Evolutionary conservation across 257 asterid genomes (phyloP).

Genomic region (Phtheirospermum japonicum): DNA sequence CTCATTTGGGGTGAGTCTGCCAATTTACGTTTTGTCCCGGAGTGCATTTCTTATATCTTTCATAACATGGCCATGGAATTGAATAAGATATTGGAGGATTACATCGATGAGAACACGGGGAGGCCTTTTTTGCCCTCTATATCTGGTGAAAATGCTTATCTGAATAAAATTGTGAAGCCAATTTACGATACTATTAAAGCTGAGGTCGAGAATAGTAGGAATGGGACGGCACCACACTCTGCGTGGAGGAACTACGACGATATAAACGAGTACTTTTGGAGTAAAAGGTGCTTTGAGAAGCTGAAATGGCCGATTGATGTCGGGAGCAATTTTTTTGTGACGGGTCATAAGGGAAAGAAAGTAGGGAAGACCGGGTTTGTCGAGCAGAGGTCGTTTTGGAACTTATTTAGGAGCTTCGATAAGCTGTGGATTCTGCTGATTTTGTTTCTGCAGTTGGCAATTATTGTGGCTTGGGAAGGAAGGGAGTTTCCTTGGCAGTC

Average conservation of each 20-base stretch:
- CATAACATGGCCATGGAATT: slow-evolving; percentile 94
- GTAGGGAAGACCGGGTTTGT: slow-evolving; percentile 99
- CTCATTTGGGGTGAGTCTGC: slow-evolving; percentile 98
- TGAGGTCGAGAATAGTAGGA: slow-evolving; percentile 80
- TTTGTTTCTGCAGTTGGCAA: slow-evolving; percentile 81
- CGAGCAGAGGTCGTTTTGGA: slow-evolving; percentile 95
- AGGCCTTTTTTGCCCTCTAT: slow-evolving; percentile 81
- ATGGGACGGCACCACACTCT: slow-evolving; percentile 95
- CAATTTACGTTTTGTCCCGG: slow-evolving; percentile 87
- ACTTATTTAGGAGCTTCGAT: slow-evolving; percentile 86
- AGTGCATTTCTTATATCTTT: slow-evolving; percentile 74
- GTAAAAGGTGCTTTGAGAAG: slow-evolving; percentile 86
- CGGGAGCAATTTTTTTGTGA: slow-evolving; percentile 83
- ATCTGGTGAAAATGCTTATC: slow-evolving; percentile 79
- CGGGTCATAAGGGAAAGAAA: slow-evolving; percentile 72
- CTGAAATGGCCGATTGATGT: slow-evolving; percentile 88
- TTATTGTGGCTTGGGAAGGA: slow-evolving; percentile 84
- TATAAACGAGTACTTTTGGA: slow-evolving; percentile 96
- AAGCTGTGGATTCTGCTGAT: slow-evolving; percentile 91
- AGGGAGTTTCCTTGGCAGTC: slow-evolving; percentile 79
- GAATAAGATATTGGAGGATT: slow-evolving; percentile 88
- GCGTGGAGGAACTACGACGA: slow-evolving; percentile 99
- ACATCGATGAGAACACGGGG: slow-evolving; percentile 92
- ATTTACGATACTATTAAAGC: slow-evolving; percentile 72
- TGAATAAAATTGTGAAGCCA: slow-evolving; percentile 73